phyloP scores from a whole-genome alignment of 148 eudicot genomes.

The Gaultheria prostrata region DNA sequence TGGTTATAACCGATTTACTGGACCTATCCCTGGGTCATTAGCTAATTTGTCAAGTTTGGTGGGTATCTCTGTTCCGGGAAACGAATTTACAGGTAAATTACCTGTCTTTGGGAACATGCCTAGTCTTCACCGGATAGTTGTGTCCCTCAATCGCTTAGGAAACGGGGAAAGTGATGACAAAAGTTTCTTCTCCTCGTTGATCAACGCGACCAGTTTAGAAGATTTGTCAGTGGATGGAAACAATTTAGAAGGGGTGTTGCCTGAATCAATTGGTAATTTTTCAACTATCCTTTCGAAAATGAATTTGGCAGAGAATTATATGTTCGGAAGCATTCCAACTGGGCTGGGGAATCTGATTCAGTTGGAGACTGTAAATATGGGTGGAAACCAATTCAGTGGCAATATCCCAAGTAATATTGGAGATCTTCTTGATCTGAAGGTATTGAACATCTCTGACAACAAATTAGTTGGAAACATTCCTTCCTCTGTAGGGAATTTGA shows the following conservation, averaged over 20 bases:
- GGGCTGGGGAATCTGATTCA: constrained; percentile 23
- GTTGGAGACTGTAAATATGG: neutral
- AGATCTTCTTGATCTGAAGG: constrained; percentile 1
- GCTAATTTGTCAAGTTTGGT: constrained; percentile 17
- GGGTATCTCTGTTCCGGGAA: neutral
- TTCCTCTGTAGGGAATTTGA: constrained; percentile 22
- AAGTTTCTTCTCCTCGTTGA: constrained; percentile 24
- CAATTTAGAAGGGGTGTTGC: constrained; percentile 23
- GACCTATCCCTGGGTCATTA: constrained; percentile 19
- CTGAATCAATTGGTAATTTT: constrained; percentile 23
- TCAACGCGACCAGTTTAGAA: constrained; percentile 23
- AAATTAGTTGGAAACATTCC: constrained; percentile 31
- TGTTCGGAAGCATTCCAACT: constrained; percentile 28
- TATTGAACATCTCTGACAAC: neutral
- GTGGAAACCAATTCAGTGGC: constrained; percentile 21
- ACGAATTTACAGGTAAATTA: neutral
- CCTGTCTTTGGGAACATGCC: constrained; percentile 2
- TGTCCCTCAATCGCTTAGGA: constrained; percentile 21
- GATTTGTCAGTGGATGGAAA: constrained; percentile 12
- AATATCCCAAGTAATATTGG: constrained; percentile 27
- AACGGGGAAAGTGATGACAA: constrained; percentile 20
- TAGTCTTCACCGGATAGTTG: neutral
- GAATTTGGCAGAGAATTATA: neutral
- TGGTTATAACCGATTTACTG: constrained; percentile 14
- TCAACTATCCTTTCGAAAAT: constrained; percentile 7